Percentiles rank a stretch among this genome's conserved stretches.
These are phyloP conservation scores for Lophiostoma macrostomum DNA, from an alignment of 495 filamentous ascomycete genomes.

Conservation along the genomic window DNA sequence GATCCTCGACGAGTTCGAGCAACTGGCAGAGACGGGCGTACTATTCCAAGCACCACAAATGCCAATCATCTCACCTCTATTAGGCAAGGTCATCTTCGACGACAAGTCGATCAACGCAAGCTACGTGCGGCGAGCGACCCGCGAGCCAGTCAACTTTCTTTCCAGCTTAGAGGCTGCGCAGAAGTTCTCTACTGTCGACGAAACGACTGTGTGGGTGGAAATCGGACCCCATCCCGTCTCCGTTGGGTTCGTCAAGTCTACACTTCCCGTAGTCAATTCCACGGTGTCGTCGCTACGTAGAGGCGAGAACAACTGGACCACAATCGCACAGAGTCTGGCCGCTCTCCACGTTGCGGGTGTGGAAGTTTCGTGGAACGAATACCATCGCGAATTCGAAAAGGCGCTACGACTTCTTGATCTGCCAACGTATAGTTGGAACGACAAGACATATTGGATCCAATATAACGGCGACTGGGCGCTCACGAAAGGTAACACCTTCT, in stretches of 20 bases:
- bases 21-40: too few species aligned
- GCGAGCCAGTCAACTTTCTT: slow-evolving; percentile 76
- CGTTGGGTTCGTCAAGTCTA: slow-evolving; percentile 37
- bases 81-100: too few species aligned
- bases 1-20: too few species aligned
- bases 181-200: slow-evolving; percentile 15
- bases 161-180: too few species aligned
- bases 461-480: slow-evolving; percentile 43
- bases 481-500: slow-evolving; percentile 37
- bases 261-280: slow-evolving; percentile 48
- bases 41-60: too few species aligned
- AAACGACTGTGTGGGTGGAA: slow-evolving; percentile 33
- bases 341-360: slow-evolving; percentile 63
- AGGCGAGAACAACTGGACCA: slow-evolving; percentile 60
- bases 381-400: slow-evolving; percentile 65
- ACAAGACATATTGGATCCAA: slow-evolving; percentile 65
- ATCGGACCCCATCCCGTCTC: slow-evolving; percentile 36
- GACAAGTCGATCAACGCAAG: slow-evolving; percentile 51
- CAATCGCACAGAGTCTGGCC: slow-evolving; percentile 57
- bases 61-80: too few species aligned
- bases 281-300: slow-evolving; percentile 41
- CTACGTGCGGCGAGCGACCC: slow-evolving; percentile 65
- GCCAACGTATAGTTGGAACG: slow-evolving; percentile 75
- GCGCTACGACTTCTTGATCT: slow-evolving; percentile 62
- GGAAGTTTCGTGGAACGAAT: slow-evolving; percentile 73